These are phyloP conservation scores for Syncephalis fuscata DNA, from an alignment of 371 early-diverging fungal genomes.

Conservation along the genomic window DNA sequence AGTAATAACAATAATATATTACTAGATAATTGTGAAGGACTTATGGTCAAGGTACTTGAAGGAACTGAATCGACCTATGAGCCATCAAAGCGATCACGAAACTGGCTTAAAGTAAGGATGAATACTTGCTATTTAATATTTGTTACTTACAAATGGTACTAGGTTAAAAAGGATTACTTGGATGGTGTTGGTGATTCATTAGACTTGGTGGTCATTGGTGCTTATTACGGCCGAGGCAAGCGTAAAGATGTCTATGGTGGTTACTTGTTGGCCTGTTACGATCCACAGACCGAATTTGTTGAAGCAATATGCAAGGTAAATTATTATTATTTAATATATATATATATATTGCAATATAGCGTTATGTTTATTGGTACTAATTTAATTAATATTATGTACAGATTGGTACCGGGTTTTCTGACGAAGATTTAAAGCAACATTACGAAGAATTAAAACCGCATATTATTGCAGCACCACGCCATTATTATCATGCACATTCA, in stretches of 20 bases:
- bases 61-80: slow-evolving; percentile 82
- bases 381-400: slow-evolving; percentile 4
- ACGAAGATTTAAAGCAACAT: slow-evolving; percentile 71
- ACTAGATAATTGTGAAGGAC: slow-evolving; percentile 89
- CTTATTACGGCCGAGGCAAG: slow-evolving; percentile 95
- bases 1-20: background rate
- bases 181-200: slow-evolving; percentile 89
- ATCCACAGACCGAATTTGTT: slow-evolving; percentile 85
- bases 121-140: slow-evolving; percentile 12
- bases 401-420: slow-evolving; percentile 99
- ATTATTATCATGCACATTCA: slow-evolving; percentile 64
- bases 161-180: slow-evolving; percentile 97
- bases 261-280: slow-evolving; percentile 93
- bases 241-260: slow-evolving; percentile 97
- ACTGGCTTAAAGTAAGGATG: slow-evolving; percentile 99
- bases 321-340: background rate
- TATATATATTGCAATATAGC: too few relatives aligned
- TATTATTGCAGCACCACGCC: slow-evolving; percentile 48
- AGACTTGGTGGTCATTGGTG: slow-evolving; percentile 98
- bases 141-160: too few relatives aligned
- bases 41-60: slow-evolving; percentile 96
- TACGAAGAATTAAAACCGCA: slow-evolving; percentile 52
- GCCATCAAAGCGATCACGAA: slow-evolving; percentile 93
- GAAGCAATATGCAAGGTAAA: slow-evolving; percentile 91
- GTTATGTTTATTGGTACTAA: background rate